Base-by-base conservation (phyloP, 2,329 filamentous ascomycete genomes). In the Trichoderma atrobrunneum region DNA sequence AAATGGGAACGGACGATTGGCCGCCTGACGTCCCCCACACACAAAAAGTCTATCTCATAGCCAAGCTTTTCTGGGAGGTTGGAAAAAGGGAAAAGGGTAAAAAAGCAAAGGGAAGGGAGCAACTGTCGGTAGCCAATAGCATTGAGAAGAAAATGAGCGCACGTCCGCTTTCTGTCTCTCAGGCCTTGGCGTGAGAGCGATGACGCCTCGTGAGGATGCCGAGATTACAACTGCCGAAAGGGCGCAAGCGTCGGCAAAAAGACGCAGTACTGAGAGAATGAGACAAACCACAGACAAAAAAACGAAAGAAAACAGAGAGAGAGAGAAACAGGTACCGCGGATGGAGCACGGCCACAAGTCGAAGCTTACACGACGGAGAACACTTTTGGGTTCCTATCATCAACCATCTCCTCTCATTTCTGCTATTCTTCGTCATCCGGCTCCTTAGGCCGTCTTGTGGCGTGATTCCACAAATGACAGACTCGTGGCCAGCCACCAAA, bases 201-300 rank as follows among this genome's bases (percentile, higher is more conserved):
- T 26, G 10, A 18, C 32, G 21, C 60, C 34, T 28, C 18, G 7
- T 14, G 56, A n/a, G 56, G 8, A 21, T 30, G 0, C 34, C 14
- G 63, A 66, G 18, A 21, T 66, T 56, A 14, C 63, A 66, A 66
- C 48, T 66, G 48, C 63, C 63, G 63, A 66, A 66, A 57, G 51
- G 28, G 48, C 24, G 30, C 24, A 57, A 57, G 63, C 63, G 63
- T 56, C 48, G 14, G 21, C 32, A 39, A 54, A 32, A 60, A n/a
- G 12, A 66, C 30, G 28, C 30, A 36, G 7, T 36, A 11, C 18
- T 32, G 24, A 51, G 21, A 5, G 14, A 24, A 10, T 10, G 5
- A 21, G 14, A 30, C 28, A 24, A 39, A 39, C 8, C 26, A 28
- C 26, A 21, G 26, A 11, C 26, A 32, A 32, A 32, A 10, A 21